Base-by-base conservation (phyloP, 306 rosid species). In the Vigna hirtella region DNA sequence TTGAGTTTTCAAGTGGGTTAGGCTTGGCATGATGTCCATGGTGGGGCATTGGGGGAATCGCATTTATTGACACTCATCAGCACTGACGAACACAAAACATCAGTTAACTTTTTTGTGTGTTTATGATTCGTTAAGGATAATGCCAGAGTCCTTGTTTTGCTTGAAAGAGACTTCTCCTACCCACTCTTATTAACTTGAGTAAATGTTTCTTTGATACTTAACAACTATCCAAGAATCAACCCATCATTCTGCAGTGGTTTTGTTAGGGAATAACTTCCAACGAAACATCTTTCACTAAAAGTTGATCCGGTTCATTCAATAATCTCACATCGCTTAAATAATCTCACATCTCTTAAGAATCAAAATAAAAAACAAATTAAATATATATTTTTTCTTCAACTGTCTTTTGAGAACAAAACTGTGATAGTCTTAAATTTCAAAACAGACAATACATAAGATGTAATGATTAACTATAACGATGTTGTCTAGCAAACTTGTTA, bases 1-100 rank as follows among this genome's bases (percentile, higher is more conserved):
- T 12, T 52, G 11, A 16, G 32, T 48, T 36, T 66, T 73, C 15
- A 57, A 83, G 45, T 78, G 18, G 52, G 77, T 66, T 66, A 47
- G 20, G 50, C 38, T 63, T 62, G 69, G 74, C 79, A 70, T 62
- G 72, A 53, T 81, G 72, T 47, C 7, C 49, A 49, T 66, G 32
- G 73, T 77, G 83, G 81, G 83, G 66, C 86, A 73, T 85, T 78
- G 86, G 73, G 48, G 70, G 55, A 80, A 84, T 72, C 87, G 87
- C 42, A 40, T 51, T 77, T 66, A 43, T 57, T 66, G 61, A 43
- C n/a, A 36, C 52, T 80, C 66, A 84, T 77, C 85, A 77, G 6
- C 65, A 78, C 74, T 22, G 84, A 78, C 82, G 34, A 74, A 16
- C 73, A 80, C 77, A 82, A 74, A 78, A 0, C 61, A 62, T 62